Base-by-base conservation (phyloP, 2,329 filamentous ascomycete species). In the Colletotrichum sansevieriae region DNA sequence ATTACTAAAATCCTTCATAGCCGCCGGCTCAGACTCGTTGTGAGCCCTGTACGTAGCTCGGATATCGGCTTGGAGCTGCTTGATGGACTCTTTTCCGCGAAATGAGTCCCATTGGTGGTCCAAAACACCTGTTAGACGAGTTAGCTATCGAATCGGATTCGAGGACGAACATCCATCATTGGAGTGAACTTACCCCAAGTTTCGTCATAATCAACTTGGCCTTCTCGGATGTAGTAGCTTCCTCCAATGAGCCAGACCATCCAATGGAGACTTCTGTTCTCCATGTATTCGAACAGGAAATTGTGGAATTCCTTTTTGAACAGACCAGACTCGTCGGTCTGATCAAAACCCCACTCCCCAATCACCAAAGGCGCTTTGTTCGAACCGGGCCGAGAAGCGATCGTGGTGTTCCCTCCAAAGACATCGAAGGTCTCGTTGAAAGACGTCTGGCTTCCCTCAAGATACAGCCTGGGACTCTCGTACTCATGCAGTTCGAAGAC, bases 221-320 rank as follows among this genome's bases (percentile, higher is more conserved):
- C 83, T 3, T 75, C 68, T 0, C 83, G 76, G 52, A 83, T 80
- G 71, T 86, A 86, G 72, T 86, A 87, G 70, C 81, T 83, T 0
- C 83, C 83, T 1, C 77, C 78, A 11, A 88, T 60, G 33, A 83
- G 84, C 81, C 84, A 86, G 77, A 83, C 77, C 76, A 84, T 78
- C 84, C 84, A 83, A 15, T 83, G 78, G 3, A 70, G 54, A 3
- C 41, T 35, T 29, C 22, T 44, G 1, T 67, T n/a, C 12, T 63
- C 76, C 47, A 87, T 73, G 71, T 80, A 84, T 3, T 74, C 74
- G 35, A 78, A 76, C 58, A 85, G 75, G 65, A 83, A 85, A 6
- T 75, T 76, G 2, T 80, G 76, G 73, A 86, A 86, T 1, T 79
- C 78, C 1, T 75, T 72, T n/a, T 75, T 58, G 33, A 35, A 67